Base-by-base conservation (phyloP, 495 filamentous ascomycete species). In the Rhizodiscina lignyota region DNA sequence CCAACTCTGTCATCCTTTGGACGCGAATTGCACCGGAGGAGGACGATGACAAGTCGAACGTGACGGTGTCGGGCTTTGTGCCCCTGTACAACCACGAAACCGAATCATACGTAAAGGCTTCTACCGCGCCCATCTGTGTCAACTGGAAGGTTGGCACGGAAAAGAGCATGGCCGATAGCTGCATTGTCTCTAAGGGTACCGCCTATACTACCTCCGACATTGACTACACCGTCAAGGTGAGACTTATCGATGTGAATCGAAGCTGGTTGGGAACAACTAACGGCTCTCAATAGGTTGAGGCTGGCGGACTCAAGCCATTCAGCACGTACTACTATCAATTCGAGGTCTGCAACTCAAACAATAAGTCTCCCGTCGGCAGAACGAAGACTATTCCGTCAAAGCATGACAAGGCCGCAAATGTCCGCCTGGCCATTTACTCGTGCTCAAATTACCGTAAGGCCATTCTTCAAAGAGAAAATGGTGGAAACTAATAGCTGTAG, bases 191-290 rank as follows among this genome's bases (percentile, higher is more conserved):
- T 34, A 44, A 53, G 21, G 71, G 72, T 2, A 58, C 53, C 5
- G 71, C 59, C 0, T 77, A 68, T 47, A 80, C 75, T 0, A 72
- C 59, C 27, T 72, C 66, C 1, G 75, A 80, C 51, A 64, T 80
- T 19, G 75, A 80, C 42, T 80, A 71, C 43, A 80, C 75, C 12
- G 59, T 79, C 21, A 79, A 80, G 60, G 68, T 67, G n/a, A n/a
- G n/a, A n/a, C n/a, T n/a, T n/a, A n/a, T n/a, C n/a, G n/a, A n/a
- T n/a, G n/a, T n/a, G n/a, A n/a, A n/a, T n/a, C n/a, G n/a, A n/a
- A n/a, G n/a, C n/a, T n/a, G n/a, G n/a, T n/a, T n/a, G n/a, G n/a
- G n/a, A n/a, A n/a, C n/a, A n/a, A n/a, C n/a, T n/a, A n/a, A 4
- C 19, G 8, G 4, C 18, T 12, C 10, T 37, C n/a, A 4, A 10